phyloP scores from a whole-genome alignment of 352 stramenopile species.

The Bremia lactucae region DNA sequence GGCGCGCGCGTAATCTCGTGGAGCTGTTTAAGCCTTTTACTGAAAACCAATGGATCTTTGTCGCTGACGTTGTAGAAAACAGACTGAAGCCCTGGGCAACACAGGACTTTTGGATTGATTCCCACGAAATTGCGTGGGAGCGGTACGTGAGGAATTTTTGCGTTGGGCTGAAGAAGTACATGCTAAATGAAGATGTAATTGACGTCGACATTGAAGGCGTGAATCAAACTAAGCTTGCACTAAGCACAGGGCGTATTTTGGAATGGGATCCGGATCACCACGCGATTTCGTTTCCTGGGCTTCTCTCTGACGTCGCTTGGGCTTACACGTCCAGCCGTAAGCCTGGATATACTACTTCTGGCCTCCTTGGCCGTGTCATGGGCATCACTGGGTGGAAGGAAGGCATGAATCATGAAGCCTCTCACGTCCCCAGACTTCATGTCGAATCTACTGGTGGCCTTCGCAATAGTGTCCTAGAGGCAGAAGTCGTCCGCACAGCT shows the following conservation, averaged over 20 bases:
- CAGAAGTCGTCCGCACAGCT: conserved; percentile 36
- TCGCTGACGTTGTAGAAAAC: conserved; percentile 35
- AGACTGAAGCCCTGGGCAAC: conserved; percentile 20
- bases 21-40: conserved; percentile 84
- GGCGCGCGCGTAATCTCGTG: conserved; percentile 60
- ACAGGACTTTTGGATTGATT: conserved; percentile 53
- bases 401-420: conserved; percentile 79
- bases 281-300: conserved; percentile 74
- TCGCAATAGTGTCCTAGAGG: conserved; percentile 64
- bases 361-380: conserved; percentile 75
- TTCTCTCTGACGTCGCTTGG: conserved; percentile 82
- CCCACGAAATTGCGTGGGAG: conserved; percentile 69
- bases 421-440: conserved; percentile 64
- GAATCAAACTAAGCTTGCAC: conserved; percentile 68
- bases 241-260: conserved; percentile 72
- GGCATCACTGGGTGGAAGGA: conserved; percentile 80
- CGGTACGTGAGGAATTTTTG: conserved; percentile 82
- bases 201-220: conserved; percentile 73
- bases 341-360: conserved; percentile 78
- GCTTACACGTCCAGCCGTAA: conserved; percentile 84
- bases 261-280: conserved; percentile 85
- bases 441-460: conserved; percentile 50
- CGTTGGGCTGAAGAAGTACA: conserved; percentile 73
- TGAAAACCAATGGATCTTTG: conserved; percentile 79
- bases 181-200: conserved; percentile 76